phyloP scores from a whole-genome alignment of 2,329 filamentous ascomycete genomes.

The Pleomassaria siparia region DNA sequence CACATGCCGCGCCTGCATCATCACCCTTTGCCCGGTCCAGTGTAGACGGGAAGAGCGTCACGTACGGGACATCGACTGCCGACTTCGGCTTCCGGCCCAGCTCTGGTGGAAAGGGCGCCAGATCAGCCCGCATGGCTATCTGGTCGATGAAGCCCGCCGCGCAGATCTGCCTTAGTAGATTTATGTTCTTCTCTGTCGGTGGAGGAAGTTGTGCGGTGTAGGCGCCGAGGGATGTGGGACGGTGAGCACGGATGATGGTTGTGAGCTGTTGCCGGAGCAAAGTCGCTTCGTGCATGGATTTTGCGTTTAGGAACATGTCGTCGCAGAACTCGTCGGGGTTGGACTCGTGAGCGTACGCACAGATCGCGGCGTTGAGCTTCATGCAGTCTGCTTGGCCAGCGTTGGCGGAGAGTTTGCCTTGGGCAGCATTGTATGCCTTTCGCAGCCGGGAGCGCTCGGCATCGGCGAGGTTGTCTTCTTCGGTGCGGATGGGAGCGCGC shows the following conservation, averaged over 20 bases:
- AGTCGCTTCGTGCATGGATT: slow-evolving; percentile 81
- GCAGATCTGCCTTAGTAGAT: slow-evolving; percentile 84
- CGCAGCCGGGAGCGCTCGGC: slow-evolving; percentile 67
- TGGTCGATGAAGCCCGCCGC: slow-evolving; percentile 94
- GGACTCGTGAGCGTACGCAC: slow-evolving; percentile 64
- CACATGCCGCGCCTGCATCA: slow-evolving; percentile 62
- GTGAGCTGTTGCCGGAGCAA: slow-evolving; percentile 83
- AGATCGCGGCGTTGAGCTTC: slow-evolving; percentile 85
- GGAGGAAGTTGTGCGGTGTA: slow-evolving; percentile 57
- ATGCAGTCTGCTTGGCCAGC: slow-evolving; percentile 78
- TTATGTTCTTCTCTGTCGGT: slow-evolving; percentile 65
- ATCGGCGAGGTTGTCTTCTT: slow-evolving; percentile 71
- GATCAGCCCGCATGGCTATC: slow-evolving; percentile 86
- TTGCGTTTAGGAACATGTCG: slow-evolving; percentile 80
- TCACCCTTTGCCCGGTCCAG: slow-evolving; percentile 37
- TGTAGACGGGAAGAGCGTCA: slow-evolving; percentile 75
- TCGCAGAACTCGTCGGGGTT: slow-evolving; percentile 72
- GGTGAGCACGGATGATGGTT: slow-evolving; percentile 74
- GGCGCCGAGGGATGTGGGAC: slow-evolving; percentile 50
- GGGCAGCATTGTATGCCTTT: slow-evolving; percentile 68
- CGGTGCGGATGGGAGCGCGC: slow-evolving; percentile 57
- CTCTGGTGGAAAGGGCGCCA: slow-evolving; percentile 66
- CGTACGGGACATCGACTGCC: slow-evolving; percentile 90
- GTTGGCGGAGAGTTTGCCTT: slow-evolving; percentile 78
- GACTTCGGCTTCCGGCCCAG: slow-evolving; percentile 67